Conservation (phyloP, 352 stramenopile species). For the Blastocystis sp. region DNA sequence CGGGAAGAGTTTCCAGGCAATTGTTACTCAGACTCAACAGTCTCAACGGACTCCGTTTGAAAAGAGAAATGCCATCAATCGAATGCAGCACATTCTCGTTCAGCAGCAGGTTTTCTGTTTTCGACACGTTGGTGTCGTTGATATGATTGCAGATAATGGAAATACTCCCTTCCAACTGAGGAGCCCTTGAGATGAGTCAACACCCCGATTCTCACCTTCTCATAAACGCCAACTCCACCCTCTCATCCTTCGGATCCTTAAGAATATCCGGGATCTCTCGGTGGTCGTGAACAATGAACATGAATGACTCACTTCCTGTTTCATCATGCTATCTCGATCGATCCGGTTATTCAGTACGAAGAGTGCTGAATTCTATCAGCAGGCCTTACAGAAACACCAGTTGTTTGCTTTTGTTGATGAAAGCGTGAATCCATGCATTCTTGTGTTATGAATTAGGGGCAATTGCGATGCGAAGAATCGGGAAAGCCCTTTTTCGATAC, state of each 20-base stretch:
- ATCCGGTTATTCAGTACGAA: conserved; percentile 19
- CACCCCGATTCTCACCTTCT: neutral
- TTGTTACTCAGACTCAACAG: conserved; percentile 45
- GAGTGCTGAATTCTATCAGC: conserved; percentile 1
- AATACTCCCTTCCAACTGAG: conserved; percentile 32
- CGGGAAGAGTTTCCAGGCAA: conserved; percentile 10
- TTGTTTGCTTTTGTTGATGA: conserved; percentile 32
- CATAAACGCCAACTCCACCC: conserved; percentile 13
- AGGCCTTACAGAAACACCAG: conserved; percentile 24
- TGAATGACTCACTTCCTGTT: neutral
- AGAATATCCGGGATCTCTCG: conserved; percentile 53
- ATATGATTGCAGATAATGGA: conserved; percentile 28
- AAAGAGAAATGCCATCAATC: conserved; percentile 37
- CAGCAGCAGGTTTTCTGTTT: conserved; percentile 28
- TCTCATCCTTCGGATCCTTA: conserved; percentile 48
- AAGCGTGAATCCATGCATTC: neutral
- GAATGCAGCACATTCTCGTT: conserved; percentile 49
- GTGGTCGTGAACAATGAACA: conserved; percentile 57
- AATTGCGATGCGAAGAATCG: conserved; percentile 33
- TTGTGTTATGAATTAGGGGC: conserved; percentile 1
- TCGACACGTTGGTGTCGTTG: neutral
- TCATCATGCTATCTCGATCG: conserved; percentile 14
- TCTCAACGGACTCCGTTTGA: neutral
- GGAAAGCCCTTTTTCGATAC: conserved; percentile 3
- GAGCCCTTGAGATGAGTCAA: conserved; percentile 12